Evolutionary conservation across 768 basidiomycete species (phyloP), one percentile per base, ranked within the genome.

Genomic region (Hebeloma cylindrosporum): DNA sequence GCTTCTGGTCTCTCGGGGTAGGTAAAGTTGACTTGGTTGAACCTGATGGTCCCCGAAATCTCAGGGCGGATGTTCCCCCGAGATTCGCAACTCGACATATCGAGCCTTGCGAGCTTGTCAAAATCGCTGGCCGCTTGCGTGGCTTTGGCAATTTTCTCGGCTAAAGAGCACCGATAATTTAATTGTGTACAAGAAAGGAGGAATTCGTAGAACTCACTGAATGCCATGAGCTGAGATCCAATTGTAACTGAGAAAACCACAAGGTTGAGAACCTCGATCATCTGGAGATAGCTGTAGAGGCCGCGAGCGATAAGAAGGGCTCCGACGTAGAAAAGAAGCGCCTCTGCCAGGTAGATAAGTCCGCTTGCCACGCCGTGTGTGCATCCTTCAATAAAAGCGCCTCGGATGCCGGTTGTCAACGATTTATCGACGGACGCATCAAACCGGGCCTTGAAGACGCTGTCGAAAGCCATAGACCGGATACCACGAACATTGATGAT

Each of bases 221-320:
- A 97, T 13, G 82, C 78, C 82, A 97, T 86, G 49, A 94, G 74
- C 60, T 91, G 88, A 17, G 87, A 82, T 0, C 92, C 92, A 47
- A 97, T 93, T 8, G 91, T 88, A 45, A 99, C 85, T 6, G 88
- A 83, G 70, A 98, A 98, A 10, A 96, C 83, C 38, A 98, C 88
- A 30, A 98, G 74, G 43, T 94, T 85, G 58, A 95, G 80, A 17
- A 90, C 88, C 65, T 94, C 81, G 23, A 95, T 78, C 88, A 96
- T 90, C 57, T 84, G 83, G 48, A 87, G 75, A 62, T 94, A 98
- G 7, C 80, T 79, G 64, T 95, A 95, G 16, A 78, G 82, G 6
- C 90, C 93, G 1, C 75, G 72, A 3, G 82, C 76, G 43, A 98
- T 81, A 49, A 98, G 76, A n/a, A 90, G 69, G 0, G 92, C 88